Evolutionary conservation across 2,329 filamentous ascomycete species (phyloP), one percentile per base, ranked within the genome.

Genomic region (Neonectria neomacrospora): DNA sequence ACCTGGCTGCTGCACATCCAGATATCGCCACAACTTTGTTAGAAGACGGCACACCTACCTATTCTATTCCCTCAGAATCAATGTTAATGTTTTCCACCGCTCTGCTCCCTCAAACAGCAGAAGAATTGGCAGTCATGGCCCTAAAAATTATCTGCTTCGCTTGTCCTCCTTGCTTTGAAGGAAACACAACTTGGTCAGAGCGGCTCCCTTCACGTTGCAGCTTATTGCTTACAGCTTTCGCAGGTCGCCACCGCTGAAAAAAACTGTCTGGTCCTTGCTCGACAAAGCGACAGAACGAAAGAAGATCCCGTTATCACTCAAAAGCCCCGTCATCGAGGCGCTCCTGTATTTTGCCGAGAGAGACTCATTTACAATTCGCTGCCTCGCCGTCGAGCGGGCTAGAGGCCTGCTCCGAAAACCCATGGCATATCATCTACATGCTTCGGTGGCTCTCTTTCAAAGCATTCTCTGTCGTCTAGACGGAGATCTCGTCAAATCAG

Each of bases 361-460:
- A n/a, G 76, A 78, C 34, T 70, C 69, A 0, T 70, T 75, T 22
- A 30, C 65, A 0, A 71, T 74, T 0, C 75, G 76, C 0, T 60
- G 57, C 0, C 54, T 63, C 1, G 75, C 76, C 0, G 57, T 77
- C 9, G 61, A 72, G 32, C 62, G 67, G 4, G 74, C 76, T 2
- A 71, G 67, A 3, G 37, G 51, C 0, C 44, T 78, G 0, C 26
- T 77, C 1, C 67, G 65, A 11, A 74, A 69, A 22, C 66, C 72
- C 0, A 76, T 77, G 76, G 61, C 76, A 0, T 78, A 74, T 8
- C 74, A 76, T 30, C 70, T 71, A 9, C 75, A 77, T n/a, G 76
- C 76, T 0, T 75, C 75, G 0, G 71, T 77, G 0, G 67, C 70
- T 0, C 67, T 78, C 0, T 78, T 78, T 3, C 72, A 76, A 5